Conservation (phyloP, 768 basidiomycete species). For the Hypholoma sublateritium region DNA sequence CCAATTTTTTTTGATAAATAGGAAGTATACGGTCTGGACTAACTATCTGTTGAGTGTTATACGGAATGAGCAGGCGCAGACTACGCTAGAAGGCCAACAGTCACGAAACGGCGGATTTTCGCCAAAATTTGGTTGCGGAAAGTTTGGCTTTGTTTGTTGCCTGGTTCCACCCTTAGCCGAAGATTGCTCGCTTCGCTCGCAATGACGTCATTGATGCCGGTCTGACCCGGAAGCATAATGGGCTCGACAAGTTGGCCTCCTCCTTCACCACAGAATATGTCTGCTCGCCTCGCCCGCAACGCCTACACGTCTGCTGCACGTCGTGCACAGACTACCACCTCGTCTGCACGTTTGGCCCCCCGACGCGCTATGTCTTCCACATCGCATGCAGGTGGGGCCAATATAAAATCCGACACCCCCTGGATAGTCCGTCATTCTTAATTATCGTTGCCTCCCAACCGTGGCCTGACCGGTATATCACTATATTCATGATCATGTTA, state of each 20-base stretch:
- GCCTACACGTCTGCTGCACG: conserved; percentile 33
- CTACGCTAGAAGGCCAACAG: too few relatives aligned
- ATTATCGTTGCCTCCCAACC: conserved; percentile 8
- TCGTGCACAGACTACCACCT: conserved; percentile 26
- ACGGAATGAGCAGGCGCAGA: too few relatives aligned
- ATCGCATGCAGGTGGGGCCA: conserved; percentile 29
- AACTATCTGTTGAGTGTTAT: too few relatives aligned
- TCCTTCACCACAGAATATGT: conserved; percentile 27
- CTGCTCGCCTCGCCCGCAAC: conserved; percentile 37
- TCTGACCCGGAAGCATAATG: conserved; percentile 31
- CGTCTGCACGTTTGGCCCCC: conserved; percentile 23
- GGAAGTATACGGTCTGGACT: too few relatives aligned
- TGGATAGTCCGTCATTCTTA: conserved; percentile 39
- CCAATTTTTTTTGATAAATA: too few relatives aligned
- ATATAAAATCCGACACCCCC: conserved; percentile 38
- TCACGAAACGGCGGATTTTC: too few relatives aligned
- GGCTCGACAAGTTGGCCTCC: conserved; percentile 9
- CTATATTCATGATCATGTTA: background rate
- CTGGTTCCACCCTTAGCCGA: too few relatives aligned
- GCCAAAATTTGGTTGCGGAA: too few relatives aligned
- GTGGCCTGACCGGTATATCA: background rate
- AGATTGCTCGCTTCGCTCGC: too few relatives aligned
- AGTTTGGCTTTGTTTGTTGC: too few relatives aligned
- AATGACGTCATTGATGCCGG: conserved; percentile 28
- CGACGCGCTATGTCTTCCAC: conserved; percentile 33